Conservation (phyloP, 2,329 filamentous ascomycete species). For the Atkinsonella texensis region DNA sequence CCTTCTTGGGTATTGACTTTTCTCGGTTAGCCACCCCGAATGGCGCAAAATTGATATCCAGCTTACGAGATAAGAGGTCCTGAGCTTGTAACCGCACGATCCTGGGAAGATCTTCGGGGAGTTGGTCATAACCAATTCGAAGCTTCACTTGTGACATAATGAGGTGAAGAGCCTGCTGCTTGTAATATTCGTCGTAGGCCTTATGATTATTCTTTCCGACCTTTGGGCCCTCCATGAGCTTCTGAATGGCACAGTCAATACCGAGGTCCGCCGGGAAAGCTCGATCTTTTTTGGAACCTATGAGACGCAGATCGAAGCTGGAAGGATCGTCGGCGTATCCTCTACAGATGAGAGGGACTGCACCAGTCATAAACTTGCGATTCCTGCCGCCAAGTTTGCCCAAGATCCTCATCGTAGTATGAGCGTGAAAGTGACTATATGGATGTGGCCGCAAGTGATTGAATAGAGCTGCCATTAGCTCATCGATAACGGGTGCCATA, state of each 20-base stretch:
- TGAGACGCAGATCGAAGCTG: constrained; percentile 78
- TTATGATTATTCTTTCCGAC: constrained; percentile 40
- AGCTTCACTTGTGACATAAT: constrained; percentile 85
- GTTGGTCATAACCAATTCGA: constrained; percentile 71
- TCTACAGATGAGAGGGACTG: constrained; percentile 72
- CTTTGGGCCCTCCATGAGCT: constrained; percentile 72
- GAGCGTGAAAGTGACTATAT: constrained; percentile 94
- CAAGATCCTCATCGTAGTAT: constrained; percentile 94
- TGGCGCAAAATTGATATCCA: constrained; percentile 55
- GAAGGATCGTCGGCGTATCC: constrained; percentile 77
- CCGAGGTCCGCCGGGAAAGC: constrained; percentile 81
- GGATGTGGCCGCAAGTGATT: constrained; percentile 89
- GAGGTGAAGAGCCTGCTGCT: constrained; percentile 81
- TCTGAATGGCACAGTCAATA: constrained; percentile 78
- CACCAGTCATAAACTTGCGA: constrained; percentile 85
- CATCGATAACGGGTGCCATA: constrained; percentile 97
- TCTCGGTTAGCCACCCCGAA: constrained; percentile 68
- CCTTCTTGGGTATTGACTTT: constrained; percentile 76
- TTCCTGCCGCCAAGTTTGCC: constrained; percentile 95
- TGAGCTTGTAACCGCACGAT: constrained; percentile 81
- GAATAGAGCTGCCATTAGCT: constrained; percentile 95
- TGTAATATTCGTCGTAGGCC: constrained; percentile 71
- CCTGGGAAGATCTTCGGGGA: constrained; percentile 81
- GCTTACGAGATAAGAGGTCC: constrained; percentile 64
- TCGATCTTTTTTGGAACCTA: constrained; percentile 79